A percentile compares a stretch with the other conserved stretches of the same genome.
Evolutionary conservation across 139 green algal species (phyloP).

Genomic region (Chlamydomonas applanata): DNA sequence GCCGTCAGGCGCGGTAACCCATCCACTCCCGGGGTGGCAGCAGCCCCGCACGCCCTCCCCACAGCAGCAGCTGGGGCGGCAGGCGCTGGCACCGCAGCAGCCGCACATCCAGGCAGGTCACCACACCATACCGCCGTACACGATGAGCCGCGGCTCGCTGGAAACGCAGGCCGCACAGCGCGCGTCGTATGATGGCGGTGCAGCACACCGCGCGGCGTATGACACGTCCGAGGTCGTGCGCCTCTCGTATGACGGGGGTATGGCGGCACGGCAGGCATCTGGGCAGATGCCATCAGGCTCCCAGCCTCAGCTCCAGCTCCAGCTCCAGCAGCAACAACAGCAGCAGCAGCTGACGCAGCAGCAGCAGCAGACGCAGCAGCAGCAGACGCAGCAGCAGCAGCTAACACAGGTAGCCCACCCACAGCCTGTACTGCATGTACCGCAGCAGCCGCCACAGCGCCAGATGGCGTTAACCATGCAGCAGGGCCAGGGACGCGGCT

Average conservation of each 20-base stretch:
- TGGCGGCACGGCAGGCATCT: not conserved
- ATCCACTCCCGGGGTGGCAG: too few relatives aligned
- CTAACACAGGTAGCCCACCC: too few relatives aligned
- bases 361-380: not conserved
- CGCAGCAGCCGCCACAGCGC: too few relatives aligned
- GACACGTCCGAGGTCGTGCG: not conserved
- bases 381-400: too few relatives aligned
- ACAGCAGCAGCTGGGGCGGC: too few relatives aligned
- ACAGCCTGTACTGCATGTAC: too few relatives aligned
- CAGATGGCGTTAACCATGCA: too few relatives aligned
- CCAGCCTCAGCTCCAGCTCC: not conserved
- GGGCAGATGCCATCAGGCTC: too few relatives aligned
- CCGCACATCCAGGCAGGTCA: not conserved
- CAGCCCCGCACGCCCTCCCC: too few relatives aligned
- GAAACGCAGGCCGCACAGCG: not conserved
- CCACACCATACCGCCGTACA: not conserved
- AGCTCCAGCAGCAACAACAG: not conserved
- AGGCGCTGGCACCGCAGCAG: too few relatives aligned
- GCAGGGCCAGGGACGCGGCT: too few relatives aligned
- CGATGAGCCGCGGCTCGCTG: not conserved
- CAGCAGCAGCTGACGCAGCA: conserved; percentile 12
- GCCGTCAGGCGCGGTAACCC: too few relatives aligned
- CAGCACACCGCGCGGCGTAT: not conserved
- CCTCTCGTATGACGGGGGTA: not conserved
- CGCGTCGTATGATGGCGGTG: not conserved